These are phyloP conservation scores for Solanum phureja DNA, from an alignment of 257 asterid species.

Conservation along the genomic window DNA sequence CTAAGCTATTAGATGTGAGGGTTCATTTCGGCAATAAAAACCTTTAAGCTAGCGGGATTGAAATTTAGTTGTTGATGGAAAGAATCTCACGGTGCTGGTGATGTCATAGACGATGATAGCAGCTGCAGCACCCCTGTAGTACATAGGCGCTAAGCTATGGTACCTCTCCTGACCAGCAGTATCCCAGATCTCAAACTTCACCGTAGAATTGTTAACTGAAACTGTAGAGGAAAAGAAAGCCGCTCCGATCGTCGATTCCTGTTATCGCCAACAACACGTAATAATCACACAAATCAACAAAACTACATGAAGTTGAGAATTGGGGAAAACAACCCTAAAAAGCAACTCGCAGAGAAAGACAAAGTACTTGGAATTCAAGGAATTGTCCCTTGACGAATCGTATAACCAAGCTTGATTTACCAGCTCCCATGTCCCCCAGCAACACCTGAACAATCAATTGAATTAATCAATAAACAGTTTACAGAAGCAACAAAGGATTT, in stretches of 20 bases:
- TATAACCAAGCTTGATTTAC: slow-evolving; percentile 88
- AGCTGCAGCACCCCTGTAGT: slow-evolving; percentile 94
- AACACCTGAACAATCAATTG: slow-evolving; percentile 42
- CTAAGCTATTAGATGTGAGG: background rate
- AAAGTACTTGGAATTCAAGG: slow-evolving; percentile 68
- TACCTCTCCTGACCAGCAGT: slow-evolving; percentile 98
- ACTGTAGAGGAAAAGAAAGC: slow-evolving; percentile 86
- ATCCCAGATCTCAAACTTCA: slow-evolving; percentile 98
- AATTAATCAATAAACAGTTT: background rate
- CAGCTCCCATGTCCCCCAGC: slow-evolving; percentile 90
- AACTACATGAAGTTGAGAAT: background rate
- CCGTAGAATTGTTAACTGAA: slow-evolving; percentile 63
- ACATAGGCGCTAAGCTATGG: slow-evolving; percentile 99
- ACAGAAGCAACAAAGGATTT: background rate
- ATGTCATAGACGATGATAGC: slow-evolving; percentile 88
- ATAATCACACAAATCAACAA: background rate
- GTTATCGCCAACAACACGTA: background rate
- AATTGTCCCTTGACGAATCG: slow-evolving; percentile 95
- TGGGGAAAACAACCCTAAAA: background rate
- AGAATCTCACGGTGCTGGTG: slow-evolving; percentile 52
- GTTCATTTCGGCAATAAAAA: background rate
- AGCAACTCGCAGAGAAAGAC: background rate
- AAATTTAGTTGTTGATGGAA: background rate
- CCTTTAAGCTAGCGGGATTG: background rate
- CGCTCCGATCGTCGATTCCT: slow-evolving; percentile 98